phyloP scores from a whole-genome alignment of 257 asterid species.

The Misopates orontium region DNA sequence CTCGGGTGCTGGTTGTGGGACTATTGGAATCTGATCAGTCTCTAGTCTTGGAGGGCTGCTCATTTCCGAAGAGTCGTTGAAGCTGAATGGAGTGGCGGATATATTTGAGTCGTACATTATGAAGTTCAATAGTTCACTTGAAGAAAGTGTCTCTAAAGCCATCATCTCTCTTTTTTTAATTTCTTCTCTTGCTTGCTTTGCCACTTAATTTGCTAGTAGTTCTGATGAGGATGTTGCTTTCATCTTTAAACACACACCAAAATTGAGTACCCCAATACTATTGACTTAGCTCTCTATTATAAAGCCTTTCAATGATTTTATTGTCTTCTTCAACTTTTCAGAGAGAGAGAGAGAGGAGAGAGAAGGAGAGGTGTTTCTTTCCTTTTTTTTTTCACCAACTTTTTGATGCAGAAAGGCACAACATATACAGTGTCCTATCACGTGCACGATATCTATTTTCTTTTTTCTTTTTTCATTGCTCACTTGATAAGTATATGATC shows the following conservation, averaged over 20 bases:
- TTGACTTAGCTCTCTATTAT: slow-evolving; percentile 48
- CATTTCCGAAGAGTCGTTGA: slow-evolving; percentile 34
- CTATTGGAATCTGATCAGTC: slow-evolving; percentile 15
- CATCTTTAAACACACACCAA: background rate
- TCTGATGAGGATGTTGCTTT: too few relatives aligned
- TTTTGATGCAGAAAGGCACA: slow-evolving; percentile 53
- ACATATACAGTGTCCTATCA: slow-evolving; percentile 53
- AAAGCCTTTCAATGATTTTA: slow-evolving; percentile 65
- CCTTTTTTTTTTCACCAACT: slow-evolving; percentile 48
- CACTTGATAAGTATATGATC: too few relatives aligned
- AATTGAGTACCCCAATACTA: slow-evolving; percentile 50
- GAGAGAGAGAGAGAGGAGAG: slow-evolving; percentile 24
- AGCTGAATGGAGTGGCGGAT: slow-evolving; percentile 35
- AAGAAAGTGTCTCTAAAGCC: slow-evolving; percentile 86
- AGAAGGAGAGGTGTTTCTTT: slow-evolving; percentile 10
- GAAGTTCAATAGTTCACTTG: slow-evolving; percentile 68
- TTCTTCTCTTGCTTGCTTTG: background rate
- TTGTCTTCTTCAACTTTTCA: slow-evolving; percentile 50
- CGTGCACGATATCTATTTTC: slow-evolving; percentile 44
- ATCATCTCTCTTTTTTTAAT: slow-evolving; percentile 20
- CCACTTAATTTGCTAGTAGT: background rate
- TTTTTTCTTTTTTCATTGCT: too few relatives aligned
- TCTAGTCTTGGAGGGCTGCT: slow-evolving; percentile 21
- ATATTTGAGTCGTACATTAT: slow-evolving; percentile 64
- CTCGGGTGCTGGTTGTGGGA: slow-evolving; percentile 25